Base-by-base conservation (phyloP, 805 yeast genomes). In the Monosporozyma yasuniensis region DNA sequence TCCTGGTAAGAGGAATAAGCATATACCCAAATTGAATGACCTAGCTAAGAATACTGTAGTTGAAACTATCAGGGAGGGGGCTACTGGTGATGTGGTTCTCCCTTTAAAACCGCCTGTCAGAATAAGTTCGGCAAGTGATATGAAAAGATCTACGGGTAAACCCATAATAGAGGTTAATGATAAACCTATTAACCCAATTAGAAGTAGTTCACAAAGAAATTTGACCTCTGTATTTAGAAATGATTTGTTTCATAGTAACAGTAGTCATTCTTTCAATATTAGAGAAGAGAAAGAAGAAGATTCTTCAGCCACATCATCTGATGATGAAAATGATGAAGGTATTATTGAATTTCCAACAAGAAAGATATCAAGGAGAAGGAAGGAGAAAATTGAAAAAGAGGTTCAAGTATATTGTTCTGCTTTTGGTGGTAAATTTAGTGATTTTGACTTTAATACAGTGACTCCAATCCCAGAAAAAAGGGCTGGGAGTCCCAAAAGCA, bases 381-480 rank as follows among this genome's bases (percentile, higher is more conserved):
- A 35, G 3, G 16, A 39, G 12, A 28, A 18, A 11, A 4, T 21
- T 37, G 34, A 23, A 11, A 21, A 32, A 18, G 27, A 28, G 28
- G 39, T 46, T 4, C 32, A 27, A 14, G 49, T 42, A 10, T 50
- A 44, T 32, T 46, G 50, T 4, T 38, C 53, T 11, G 54, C 53
- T 3, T 46, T 39, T 22, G 42, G 47, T 16, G 57, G 56, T 9
- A 49, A 43, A 22, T 54, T 54, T 34, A 52, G 56, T 37, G 56
- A 52, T 9, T 47, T 50, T 34, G 47, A 49, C 14, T 48, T 54
- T 23, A 39, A 45, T 32, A 11, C 23, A 39, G 11, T 16, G 7
- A 35, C 38, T 7, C 18, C 38, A n/a, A 7, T 35, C 7, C 42
- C 43, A 14, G 12, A 10, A 22, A 39, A 21, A 8, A 39, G 16